These are phyloP conservation scores for Phytophthora quininea DNA, from an alignment of 352 stramenopile species.

Conservation along the genomic window DNA sequence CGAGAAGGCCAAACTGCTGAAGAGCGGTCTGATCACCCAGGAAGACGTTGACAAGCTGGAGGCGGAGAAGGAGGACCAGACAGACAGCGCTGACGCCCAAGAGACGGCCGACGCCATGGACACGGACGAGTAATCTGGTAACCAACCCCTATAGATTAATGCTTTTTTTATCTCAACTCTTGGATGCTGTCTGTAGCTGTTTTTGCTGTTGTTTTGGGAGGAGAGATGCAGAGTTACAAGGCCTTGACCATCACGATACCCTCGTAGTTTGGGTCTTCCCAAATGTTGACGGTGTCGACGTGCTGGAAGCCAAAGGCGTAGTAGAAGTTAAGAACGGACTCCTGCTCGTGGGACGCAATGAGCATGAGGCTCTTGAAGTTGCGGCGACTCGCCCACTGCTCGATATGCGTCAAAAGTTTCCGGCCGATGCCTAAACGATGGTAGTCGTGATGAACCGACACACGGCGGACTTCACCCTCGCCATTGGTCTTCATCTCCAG, in stretches of 20 bases:
- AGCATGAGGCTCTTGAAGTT: neutral
- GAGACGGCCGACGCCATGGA: constrained; percentile 49
- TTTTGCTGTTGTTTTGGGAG: too few relatives aligned
- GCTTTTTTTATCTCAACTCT: constrained; percentile 8
- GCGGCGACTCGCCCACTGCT: neutral
- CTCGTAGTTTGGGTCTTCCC: neutral
- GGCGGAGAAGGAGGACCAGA: constrained; percentile 46
- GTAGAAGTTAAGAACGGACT: neutral
- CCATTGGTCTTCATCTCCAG: too few relatives aligned
- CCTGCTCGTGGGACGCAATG: neutral
- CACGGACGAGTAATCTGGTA: constrained; percentile 56
- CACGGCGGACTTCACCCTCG: neutral
- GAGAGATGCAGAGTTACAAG: too few relatives aligned
- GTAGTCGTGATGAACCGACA: neutral
- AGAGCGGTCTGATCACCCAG: constrained; percentile 78
- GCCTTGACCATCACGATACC: neutral
- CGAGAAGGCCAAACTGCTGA: constrained; percentile 82
- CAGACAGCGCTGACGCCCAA: constrained; percentile 26
- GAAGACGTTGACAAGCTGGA: constrained; percentile 87
- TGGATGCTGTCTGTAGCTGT: neutral
- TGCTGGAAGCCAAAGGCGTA: too few relatives aligned
- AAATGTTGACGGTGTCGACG: too few relatives aligned
- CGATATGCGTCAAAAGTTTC: neutral
- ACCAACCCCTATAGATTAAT: constrained; percentile 33
- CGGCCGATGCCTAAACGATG: neutral